Evolutionary conservation across 495 filamentous ascomycete species (phyloP).

Genomic region (Achaetomiella virescens): DNA sequence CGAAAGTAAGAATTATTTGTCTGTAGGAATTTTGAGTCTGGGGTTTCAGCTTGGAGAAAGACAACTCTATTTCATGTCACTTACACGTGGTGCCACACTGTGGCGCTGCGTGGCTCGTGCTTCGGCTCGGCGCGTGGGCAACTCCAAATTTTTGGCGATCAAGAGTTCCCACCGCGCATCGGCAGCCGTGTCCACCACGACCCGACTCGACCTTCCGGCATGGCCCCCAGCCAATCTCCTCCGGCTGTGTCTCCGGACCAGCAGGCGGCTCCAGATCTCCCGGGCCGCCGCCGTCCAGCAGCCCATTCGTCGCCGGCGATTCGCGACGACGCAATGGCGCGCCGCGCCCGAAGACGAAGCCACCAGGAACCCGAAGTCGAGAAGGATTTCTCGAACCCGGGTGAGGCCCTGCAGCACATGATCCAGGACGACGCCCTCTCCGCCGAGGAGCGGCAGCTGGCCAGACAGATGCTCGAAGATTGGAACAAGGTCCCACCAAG

Average conservation of each 20-base stretch:
- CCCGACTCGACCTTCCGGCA: constrained; percentile 22
- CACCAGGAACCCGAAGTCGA: constrained; percentile 5
- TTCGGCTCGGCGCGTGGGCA: not conserved
- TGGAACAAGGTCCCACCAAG: constrained; percentile 15
- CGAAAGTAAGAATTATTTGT: too few species aligned
- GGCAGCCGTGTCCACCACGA: constrained; percentile 11
- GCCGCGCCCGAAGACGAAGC: constrained; percentile 17
- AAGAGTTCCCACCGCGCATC: constrained; percentile 13
- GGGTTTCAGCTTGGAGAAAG: too few species aligned
- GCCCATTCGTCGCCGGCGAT: constrained; percentile 24
- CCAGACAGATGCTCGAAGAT: constrained; percentile 6
- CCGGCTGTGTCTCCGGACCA: constrained; percentile 41
- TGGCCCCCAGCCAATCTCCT: constrained; percentile 45
- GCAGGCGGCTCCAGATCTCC: constrained; percentile 26
- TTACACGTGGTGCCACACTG: not conserved
- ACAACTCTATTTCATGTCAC: too few species aligned
- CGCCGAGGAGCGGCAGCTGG: constrained; percentile 5
- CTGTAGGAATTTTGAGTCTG: too few species aligned
- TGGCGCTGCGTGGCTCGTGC: constrained; percentile 11
- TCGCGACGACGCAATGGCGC: constrained; percentile 35
- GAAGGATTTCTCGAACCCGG: constrained; percentile 12
- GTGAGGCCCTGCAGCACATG: constrained; percentile 14
- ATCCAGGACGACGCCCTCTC: constrained; percentile 2
- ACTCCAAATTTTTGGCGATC: constrained; percentile 20
- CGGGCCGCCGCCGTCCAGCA: constrained; percentile 11